Evolutionary conservation across 352 stramenopile species (phyloP), one percentile per base, ranked within the genome.

Genomic region (Globisporangium ultimum): DNA sequence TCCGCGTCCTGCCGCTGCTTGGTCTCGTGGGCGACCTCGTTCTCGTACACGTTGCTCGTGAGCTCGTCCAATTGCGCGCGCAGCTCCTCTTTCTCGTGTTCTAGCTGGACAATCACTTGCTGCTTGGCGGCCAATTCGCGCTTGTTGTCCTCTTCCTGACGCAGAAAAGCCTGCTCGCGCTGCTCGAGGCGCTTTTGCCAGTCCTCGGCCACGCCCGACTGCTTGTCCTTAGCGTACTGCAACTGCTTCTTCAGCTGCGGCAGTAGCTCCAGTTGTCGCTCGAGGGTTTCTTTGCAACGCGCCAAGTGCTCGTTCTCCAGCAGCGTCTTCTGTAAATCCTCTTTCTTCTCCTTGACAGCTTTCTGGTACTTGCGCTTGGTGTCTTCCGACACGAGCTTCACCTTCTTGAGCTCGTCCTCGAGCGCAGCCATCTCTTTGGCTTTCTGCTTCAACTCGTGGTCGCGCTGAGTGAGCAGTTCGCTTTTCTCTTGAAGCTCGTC

Each of bases 121-220:
- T 68, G 63, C 10, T 64, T 67, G 17, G 74, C 72, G 0, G 48
- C 49, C 6, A 82, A 10, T n/a, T 67, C 58, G 11, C 59, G 63
- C 50, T 80, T 80, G 63, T 61, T 80, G n/a, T 68, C 70, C 24
- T 76, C 66, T 34, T 85, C 78, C 51, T 88, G 70, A 8, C 70
- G 68, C 47, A 88, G 49, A 53, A 88, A 86, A 2, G 69, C 74
- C 56, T 88, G 60, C 10, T 85, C 66, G 18, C 78, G 76, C 40
- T 74, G 53, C 38, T 76, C 67, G 40, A 78, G 53, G 15, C 63
- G 64, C 36, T 60, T 66, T 36, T 78, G 67, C 64, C 60, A 71
- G 32, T 78, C 70, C 4, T 78, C 67, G 0, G 55, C 45, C n/a
- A 67, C 61, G 5, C 67, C 60, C 2, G 60, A 64, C 24, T 68